phyloP scores from a whole-genome alignment of 2,329 filamentous ascomycete species.

The Rhexocercosporidium sp. region DNA sequence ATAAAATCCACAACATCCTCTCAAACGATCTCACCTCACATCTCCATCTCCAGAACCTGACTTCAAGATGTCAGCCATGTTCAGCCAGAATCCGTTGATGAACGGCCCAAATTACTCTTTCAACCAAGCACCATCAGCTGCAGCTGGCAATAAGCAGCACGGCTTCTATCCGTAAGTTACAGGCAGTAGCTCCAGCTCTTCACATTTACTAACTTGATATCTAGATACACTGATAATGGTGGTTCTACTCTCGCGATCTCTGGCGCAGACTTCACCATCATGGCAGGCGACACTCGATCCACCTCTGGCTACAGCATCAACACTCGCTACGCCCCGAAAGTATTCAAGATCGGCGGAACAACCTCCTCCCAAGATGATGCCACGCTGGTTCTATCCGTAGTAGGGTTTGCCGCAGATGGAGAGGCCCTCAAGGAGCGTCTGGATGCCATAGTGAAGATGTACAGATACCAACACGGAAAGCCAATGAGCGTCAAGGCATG shows the following conservation, averaged over 20 bases:
- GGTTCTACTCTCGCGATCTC: conserved; percentile 95
- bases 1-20: conserved; percentile 7
- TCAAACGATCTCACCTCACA: conserved; percentile 8
- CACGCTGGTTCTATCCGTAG: conserved; percentile 88
- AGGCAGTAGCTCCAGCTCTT: neutral
- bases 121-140: conserved; percentile 61
- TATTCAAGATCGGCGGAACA: conserved; percentile 95
- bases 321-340: conserved; percentile 91
- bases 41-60: conserved; percentile 15
- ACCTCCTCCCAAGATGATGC: conserved; percentile 84
- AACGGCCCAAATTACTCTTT: conserved; percentile 74
- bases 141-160: conserved; percentile 68
- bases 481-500: conserved; percentile 93
- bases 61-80: conserved; percentile 65
- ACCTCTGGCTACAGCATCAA: conserved; percentile 99
- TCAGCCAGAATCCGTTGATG: conserved; percentile 72
- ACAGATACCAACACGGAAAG: conserved; percentile 97
- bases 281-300: conserved; percentile 95
- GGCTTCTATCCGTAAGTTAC: conserved; percentile 85
- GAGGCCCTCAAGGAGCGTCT: conserved; percentile 92
- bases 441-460: conserved; percentile 97
- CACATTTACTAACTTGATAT: conserved; percentile 17
- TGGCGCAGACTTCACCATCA: conserved; percentile 91
- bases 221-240: conserved; percentile 95
- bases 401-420: conserved; percentile 94